These are phyloP conservation scores for Tubosaeta sp. DNA, from an alignment of 768 basidiomycete species.

Conservation along the genomic window DNA sequence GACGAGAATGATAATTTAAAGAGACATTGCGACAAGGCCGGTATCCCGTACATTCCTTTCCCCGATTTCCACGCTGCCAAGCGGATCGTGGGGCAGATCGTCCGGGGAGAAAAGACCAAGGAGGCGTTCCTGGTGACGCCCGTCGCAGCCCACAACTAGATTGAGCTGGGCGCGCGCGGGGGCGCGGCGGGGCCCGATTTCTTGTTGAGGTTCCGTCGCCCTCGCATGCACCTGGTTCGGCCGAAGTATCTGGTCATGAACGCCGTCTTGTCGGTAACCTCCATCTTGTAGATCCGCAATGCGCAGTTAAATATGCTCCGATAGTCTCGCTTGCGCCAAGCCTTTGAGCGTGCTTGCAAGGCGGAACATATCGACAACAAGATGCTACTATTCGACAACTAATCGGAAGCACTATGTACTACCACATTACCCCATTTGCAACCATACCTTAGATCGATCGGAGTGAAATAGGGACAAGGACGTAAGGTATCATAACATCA, in stretches of 20 bases:
- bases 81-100: conserved; percentile 59
- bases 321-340: neutral
- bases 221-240: neutral
- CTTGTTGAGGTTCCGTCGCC: neutral
- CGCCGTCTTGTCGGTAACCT: neutral
- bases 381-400: neutral
- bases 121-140: conserved; percentile 20
- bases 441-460: neutral
- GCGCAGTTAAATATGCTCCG: neutral
- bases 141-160: neutral
- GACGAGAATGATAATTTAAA: conserved; percentile 81
- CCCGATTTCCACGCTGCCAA: conserved; percentile 62
- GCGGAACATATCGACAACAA: neutral
- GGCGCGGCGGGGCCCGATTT: neutral
- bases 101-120: conserved; percentile 51
- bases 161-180: neutral
- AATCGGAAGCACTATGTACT: neutral
- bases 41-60: conserved; percentile 79
- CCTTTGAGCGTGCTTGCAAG: neutral
- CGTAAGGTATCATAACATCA: neutral
- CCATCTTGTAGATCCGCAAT: neutral
- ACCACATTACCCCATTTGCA: neutral
- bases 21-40: conserved; percentile 72
- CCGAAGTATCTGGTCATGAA: neutral
- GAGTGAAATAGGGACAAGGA: neutral